Conservation (phyloP, 345 rosid genomes). For the Durio zibethinus region DNA sequence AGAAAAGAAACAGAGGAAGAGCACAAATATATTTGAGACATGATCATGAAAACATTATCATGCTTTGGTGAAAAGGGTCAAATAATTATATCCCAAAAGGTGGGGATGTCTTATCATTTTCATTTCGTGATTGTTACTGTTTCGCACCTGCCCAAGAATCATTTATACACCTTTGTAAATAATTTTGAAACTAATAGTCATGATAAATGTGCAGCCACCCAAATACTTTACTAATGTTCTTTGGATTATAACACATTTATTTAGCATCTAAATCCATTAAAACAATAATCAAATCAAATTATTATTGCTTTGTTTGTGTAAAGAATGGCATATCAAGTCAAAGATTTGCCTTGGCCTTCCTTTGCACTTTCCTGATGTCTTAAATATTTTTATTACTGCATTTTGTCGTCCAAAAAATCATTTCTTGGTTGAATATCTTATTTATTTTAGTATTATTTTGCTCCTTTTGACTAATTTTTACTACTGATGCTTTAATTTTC, state of each 20-base stretch:
- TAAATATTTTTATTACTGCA: neutral
- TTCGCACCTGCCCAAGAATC: neutral
- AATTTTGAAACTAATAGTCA: neutral
- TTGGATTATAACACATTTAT: neutral
- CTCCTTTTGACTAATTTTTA: neutral
- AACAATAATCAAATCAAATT: neutral
- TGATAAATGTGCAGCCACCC: neutral
- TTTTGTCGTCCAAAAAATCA: neutral
- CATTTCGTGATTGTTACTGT: neutral
- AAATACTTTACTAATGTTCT: neutral
- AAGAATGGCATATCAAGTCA: constrained; percentile 5
- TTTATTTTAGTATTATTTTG: neutral
- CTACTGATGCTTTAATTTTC: neutral
- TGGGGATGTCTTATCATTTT: neutral
- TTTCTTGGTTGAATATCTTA: neutral
- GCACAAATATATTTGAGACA: neutral
- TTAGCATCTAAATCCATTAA: neutral
- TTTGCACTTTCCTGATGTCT: neutral
- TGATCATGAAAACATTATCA: neutral
- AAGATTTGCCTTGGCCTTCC: neutral
- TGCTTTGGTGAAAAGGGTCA: neutral
- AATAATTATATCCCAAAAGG: constrained; percentile 8
- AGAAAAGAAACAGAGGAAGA: neutral
- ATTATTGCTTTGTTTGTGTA: neutral
- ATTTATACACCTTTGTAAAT: neutral